Evolutionary conservation across 768 basidiomycete species (phyloP).

Genomic region (Macrolepiota dolichaula): DNA sequence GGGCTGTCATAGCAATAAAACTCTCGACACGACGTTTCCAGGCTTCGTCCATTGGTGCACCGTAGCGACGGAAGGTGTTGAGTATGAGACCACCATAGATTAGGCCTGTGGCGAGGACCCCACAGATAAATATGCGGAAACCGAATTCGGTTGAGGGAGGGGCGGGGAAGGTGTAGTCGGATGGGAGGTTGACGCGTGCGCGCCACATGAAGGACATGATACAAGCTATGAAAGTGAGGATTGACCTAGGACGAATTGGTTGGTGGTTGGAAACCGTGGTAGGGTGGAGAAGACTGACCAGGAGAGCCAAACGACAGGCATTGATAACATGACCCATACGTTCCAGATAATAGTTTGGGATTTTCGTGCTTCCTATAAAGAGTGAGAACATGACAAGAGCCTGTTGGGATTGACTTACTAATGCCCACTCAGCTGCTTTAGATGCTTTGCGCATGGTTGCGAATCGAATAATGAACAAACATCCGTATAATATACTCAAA

Average conservation of each 20-base stretch:
- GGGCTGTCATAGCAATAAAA: conserved; percentile 1
- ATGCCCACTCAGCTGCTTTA: conserved; percentile 59
- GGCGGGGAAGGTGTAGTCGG: conserved; percentile 42
- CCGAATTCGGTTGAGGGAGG: conserved; percentile 49
- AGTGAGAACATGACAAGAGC: background rate
- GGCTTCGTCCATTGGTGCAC: conserved; percentile 27
- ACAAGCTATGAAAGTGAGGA: conserved; percentile 32
- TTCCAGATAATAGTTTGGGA: conserved; percentile 42
- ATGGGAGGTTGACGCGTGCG: conserved; percentile 42
- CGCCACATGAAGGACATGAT: conserved; percentile 67
- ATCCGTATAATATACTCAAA: conserved; percentile 10
- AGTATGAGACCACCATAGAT: conserved; percentile 52
- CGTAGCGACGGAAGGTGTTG: conserved; percentile 48
- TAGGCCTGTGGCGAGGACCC: conserved; percentile 46
- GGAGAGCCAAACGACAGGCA: conserved; percentile 59
- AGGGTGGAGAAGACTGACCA: conserved; percentile 31
- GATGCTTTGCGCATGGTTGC: conserved; percentile 31
- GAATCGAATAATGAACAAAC: conserved; percentile 11
- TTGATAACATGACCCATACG: conserved; percentile 60
- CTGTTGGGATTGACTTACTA: conserved; percentile 27
- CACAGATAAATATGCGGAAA: conserved; percentile 46
- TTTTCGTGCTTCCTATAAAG: conserved; percentile 45
- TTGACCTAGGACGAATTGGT: background rate
- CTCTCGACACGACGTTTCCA: conserved; percentile 21
- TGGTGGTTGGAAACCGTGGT: background rate